phyloP scores from a whole-genome alignment of 1,284 basidiomycete species.

The Ganoderma lucidum region DNA sequence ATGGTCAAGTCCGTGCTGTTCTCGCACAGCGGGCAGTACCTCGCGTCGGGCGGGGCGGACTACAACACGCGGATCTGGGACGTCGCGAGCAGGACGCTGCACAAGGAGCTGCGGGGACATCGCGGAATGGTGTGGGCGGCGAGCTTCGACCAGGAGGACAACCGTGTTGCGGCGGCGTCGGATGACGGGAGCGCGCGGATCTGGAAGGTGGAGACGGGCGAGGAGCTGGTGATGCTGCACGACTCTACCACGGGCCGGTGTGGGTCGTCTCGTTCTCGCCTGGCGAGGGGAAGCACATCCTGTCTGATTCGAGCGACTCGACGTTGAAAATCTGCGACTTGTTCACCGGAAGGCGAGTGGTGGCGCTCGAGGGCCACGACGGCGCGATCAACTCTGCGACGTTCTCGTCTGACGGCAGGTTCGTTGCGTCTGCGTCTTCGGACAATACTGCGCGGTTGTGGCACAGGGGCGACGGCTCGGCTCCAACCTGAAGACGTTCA shows the following conservation, averaged over 20 bases:
- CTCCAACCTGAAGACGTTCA: slow-evolving; percentile 8
- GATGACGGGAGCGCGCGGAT: too few species aligned
- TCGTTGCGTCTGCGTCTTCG: slow-evolving; percentile 25
- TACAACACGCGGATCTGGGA: slow-evolving; percentile 31
- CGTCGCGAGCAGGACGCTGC: slow-evolving; percentile 9
- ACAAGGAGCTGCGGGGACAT: slow-evolving; percentile 28
- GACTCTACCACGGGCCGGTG: too few species aligned
- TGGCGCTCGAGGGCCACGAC: slow-evolving; percentile 19
- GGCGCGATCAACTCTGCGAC: slow-evolving; percentile 28
- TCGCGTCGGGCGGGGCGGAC: slow-evolving; percentile 32
- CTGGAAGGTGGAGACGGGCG: too few species aligned
- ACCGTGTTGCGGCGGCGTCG: too few species aligned
- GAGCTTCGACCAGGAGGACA: too few species aligned
- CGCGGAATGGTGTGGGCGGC: slow-evolving; percentile 27
- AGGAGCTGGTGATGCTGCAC: too few species aligned
- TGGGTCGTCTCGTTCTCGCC: too few species aligned
- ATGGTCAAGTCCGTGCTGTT: slow-evolving; percentile 33
- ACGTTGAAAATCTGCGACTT: too few species aligned
- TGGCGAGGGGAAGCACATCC: too few species aligned
- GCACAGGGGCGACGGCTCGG: slow-evolving; percentile 22
- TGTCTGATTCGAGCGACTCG: too few species aligned
- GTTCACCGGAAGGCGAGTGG: too few species aligned
- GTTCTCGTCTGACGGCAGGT: slow-evolving; percentile 33
- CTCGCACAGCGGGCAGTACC: slow-evolving; percentile 26
- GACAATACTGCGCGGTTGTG: slow-evolving; percentile 37